Evolutionary conservation across 805 yeast genomes (phyloP), one percentile per base, ranked within the genome.

Genomic region (Suhomyces sp.): DNA sequence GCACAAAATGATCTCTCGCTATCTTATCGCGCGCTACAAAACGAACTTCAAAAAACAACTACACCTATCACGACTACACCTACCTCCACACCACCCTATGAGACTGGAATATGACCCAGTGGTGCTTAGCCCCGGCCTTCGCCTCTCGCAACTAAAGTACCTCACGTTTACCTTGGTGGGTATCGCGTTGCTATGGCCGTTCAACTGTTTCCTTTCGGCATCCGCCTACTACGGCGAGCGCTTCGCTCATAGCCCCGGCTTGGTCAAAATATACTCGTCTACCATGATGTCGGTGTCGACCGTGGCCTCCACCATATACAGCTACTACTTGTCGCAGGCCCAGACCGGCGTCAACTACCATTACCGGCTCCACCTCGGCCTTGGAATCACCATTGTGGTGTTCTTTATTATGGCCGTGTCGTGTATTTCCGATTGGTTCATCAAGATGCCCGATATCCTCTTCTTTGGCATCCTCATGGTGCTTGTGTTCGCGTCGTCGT

Each of bases 151-250:
- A 55, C 60, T 75, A 23, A 62, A 65, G 45, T 89, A 88, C 62
- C 26, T 78, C 9, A 82, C 93, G 0, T 90, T 87, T 62, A 70
- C 84, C 23, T 60, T 82, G 10, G 78, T 88, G 6, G 97, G 97
- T 0, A 77, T 90, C 12, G 87, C 96, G 1, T 75, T 87, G 19
- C 76, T 93, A 19, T 93, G 98, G 97, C 98, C 98, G 0, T 93
- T 98, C 97, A 94, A 93, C 74, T 85, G 94, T 60, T 86, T 92
- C 57, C 70, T 94, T 8, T 84, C 96, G 1, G 97, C 97, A 0
- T 82, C 96, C 0, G 87, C 87, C 7, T 91, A 90, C 69, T 90
- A 90, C 62, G 77, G 80, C 54, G 79, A 81, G 57, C 66, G 91
- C 59, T 82, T 93, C 56, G 69, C 71, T 19, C 69, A 72, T 40